phyloP scores from a whole-genome alignment of 495 filamentous ascomycete genomes.

The Podospora comata region DNA sequence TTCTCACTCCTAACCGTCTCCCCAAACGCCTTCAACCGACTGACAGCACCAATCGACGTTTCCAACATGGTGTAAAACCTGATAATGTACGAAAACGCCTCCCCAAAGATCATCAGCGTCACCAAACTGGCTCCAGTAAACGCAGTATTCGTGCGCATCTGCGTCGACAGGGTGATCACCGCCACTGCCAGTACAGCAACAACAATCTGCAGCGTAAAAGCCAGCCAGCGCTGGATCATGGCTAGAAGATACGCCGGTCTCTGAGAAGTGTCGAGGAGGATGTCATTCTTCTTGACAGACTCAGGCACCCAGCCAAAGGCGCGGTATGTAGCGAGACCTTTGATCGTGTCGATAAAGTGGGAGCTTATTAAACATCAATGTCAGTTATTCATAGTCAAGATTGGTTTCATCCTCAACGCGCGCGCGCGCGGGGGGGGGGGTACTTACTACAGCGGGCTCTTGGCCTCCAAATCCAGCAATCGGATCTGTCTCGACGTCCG shows the following conservation, averaged over 20 bases:
- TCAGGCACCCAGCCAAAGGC: slow-evolving; percentile 46
- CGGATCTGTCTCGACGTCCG: slow-evolving; percentile 57
- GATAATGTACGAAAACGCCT: slow-evolving; percentile 21
- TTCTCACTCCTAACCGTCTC: slow-evolving; percentile 25
- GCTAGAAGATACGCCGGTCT: slow-evolving; percentile 50
- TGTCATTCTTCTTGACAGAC: slow-evolving; percentile 46
- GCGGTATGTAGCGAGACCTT: slow-evolving; percentile 49
- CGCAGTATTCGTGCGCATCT: slow-evolving; percentile 25
- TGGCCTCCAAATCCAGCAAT: slow-evolving; percentile 50
- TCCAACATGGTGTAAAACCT: slow-evolving; percentile 46
- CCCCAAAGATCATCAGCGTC: slow-evolving; percentile 29
- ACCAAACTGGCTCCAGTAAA: slow-evolving; percentile 34
- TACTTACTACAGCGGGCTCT: slow-evolving; percentile 27
- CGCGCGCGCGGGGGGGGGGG: no score
- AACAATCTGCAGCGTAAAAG: slow-evolving; percentile 46
- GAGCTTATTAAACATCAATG: slow-evolving; percentile 21
- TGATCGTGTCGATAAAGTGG: slow-evolving; percentile 46
- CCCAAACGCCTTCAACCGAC: slow-evolving; percentile 44
- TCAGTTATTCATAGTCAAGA: background rate
- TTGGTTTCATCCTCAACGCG: background rate
- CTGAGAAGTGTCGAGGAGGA: slow-evolving; percentile 53
- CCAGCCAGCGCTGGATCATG: slow-evolving; percentile 55
- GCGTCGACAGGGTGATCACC: slow-evolving; percentile 33
- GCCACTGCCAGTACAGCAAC: slow-evolving; percentile 40
- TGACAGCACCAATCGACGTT: slow-evolving; percentile 51